These are phyloP conservation scores for Ceratocystis colombiana DNA, from an alignment of 2,329 filamentous ascomycete species.

Conservation along the genomic window DNA sequence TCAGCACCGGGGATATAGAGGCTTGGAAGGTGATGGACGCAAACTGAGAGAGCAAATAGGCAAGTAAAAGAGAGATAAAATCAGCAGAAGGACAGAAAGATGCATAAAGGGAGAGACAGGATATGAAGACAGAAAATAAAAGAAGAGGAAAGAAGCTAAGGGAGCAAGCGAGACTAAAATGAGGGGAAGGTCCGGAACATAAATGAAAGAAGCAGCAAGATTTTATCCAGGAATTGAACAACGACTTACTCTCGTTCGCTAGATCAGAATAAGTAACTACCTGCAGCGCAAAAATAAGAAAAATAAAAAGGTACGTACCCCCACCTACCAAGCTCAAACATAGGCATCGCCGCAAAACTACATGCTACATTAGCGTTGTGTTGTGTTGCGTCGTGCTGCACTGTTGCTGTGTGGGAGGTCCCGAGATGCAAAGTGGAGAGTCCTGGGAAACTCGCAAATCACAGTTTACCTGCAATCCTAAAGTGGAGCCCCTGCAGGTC, in stretches of 20 bases:
- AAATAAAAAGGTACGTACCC: neutral
- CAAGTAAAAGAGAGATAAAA: neutral
- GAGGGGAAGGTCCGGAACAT: neutral
- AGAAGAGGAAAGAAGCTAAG: neutral
- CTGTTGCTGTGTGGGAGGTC: neutral
- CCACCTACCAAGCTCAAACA: neutral
- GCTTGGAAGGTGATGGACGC: neutral
- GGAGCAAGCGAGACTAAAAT: neutral
- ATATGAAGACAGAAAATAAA: neutral
- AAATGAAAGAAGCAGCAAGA: neutral
- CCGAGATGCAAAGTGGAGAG: slow-evolving; percentile 11
- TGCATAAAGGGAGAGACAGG: neutral
- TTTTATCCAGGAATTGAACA: slow-evolving; percentile 2
- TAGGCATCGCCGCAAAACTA: slow-evolving; percentile 4
- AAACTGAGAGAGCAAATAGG: neutral
- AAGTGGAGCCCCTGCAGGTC: slow-evolving; percentile 8
- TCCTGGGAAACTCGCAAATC: neutral
- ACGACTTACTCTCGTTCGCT: neutral
- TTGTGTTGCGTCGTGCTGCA: too few species aligned
- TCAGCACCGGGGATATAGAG: neutral
- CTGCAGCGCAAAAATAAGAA: neutral
- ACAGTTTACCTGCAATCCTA: neutral
- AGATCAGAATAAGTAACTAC: neutral
- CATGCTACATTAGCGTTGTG: neutral
- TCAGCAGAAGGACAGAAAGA: neutral